Percentiles rank a stretch among this genome's conserved stretches.
Evolutionary conservation across 1,139 yeast genomes (phyloP).

Genomic region (Protomyces inouyei): DNA sequence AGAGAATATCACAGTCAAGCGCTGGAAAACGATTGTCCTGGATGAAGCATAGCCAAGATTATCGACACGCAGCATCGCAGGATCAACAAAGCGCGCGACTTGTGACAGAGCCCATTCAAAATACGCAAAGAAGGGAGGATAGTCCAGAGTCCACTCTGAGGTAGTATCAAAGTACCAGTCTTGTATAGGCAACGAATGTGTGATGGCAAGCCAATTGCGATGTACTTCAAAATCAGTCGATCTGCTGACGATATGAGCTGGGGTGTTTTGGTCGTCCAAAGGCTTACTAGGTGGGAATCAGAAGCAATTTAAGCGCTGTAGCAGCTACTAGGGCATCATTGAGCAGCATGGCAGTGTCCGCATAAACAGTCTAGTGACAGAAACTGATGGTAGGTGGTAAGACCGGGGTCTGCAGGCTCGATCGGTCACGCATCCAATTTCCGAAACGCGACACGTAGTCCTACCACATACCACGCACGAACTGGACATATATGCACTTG

Average conservation of each 20-base stretch:
- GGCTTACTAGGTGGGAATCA: conserved; percentile 41
- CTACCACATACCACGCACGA: too few relatives aligned
- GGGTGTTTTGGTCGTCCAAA: not conserved
- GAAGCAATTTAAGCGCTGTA: conserved; percentile 36
- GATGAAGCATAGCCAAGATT: conserved; percentile 62
- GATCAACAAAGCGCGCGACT: conserved; percentile 58
- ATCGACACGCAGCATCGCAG: conserved; percentile 52
- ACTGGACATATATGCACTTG: too few relatives aligned
- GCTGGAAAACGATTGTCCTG: conserved; percentile 75
- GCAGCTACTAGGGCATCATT: conserved; percentile 7
- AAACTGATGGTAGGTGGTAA: not conserved
- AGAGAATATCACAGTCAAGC: conserved; percentile 70
- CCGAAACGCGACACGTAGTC: too few relatives aligned
- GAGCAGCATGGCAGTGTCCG: not conserved
- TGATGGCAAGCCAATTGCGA: conserved; percentile 92
- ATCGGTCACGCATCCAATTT: too few relatives aligned
- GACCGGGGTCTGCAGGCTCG: not conserved
- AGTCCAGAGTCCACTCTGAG: conserved; percentile 92
- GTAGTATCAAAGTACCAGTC: conserved; percentile 80
- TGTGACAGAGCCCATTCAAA: conserved; percentile 77
- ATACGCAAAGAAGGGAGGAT: conserved; percentile 96
- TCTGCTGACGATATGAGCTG: conserved; percentile 40
- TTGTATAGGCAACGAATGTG: conserved; percentile 65
- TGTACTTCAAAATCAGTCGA: conserved; percentile 97
- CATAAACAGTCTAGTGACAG: not conserved